These are phyloP conservation scores for Physcomitrium patens DNA, from an alignment of 225 moss, liverwort and hornwort species.

Conservation along the genomic window DNA sequence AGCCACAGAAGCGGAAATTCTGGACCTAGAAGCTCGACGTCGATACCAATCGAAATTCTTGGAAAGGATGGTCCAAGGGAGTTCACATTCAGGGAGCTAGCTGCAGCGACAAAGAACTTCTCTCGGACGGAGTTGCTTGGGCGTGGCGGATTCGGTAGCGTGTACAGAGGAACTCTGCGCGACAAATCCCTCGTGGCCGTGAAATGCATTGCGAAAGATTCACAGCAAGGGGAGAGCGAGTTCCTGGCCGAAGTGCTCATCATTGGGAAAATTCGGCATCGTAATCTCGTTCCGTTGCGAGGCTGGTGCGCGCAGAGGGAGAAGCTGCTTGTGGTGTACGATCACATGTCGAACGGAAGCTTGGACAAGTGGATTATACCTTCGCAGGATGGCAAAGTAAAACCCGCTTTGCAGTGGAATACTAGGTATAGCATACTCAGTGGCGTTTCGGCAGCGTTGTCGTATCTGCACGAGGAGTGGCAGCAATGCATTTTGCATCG, in stretches of 20 bases:
- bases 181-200: constrained; percentile 31
- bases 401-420: constrained; percentile 44
- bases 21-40: not conserved
- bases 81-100: constrained; percentile 30
- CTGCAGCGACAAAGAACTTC: constrained; percentile 27
- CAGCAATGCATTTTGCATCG: constrained; percentile 29
- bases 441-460: constrained; percentile 40
- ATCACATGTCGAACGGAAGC: constrained; percentile 52
- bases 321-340: constrained; percentile 50
- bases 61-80: constrained; percentile 16
- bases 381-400: constrained; percentile 4
- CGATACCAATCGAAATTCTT: constrained; percentile 2
- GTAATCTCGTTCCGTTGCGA: constrained; percentile 52
- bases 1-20: not conserved
- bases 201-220: constrained; percentile 29
- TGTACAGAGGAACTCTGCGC: constrained; percentile 26
- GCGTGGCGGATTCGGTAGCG: constrained; percentile 27
- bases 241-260: constrained; percentile 28
- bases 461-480: constrained; percentile 32
- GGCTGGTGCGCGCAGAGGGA: constrained; percentile 66
- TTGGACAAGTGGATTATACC: constrained; percentile 50
- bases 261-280: constrained; percentile 43
- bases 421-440: constrained; percentile 49
- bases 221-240: constrained; percentile 27
- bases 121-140: constrained; percentile 17